Conservation (phyloP, 2,329 filamentous ascomycete genomes). For the Aspergillus felis region DNA sequence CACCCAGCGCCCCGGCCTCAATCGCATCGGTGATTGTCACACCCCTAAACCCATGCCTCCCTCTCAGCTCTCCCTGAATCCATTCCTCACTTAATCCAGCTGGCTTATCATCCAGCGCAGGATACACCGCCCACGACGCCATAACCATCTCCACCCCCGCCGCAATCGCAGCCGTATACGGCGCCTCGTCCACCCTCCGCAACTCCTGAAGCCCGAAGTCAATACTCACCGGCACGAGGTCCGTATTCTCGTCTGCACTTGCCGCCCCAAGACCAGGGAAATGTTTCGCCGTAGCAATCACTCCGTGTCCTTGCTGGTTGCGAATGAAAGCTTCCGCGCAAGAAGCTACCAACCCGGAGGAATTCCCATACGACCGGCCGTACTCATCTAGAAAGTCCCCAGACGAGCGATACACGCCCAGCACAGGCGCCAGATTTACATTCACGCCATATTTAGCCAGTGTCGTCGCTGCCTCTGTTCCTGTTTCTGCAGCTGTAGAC, state of each 20-base stretch:
- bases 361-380: conserved; percentile 25
- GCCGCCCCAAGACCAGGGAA: conserved; percentile 30
- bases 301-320: conserved; percentile 17
- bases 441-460: conserved; percentile 18
- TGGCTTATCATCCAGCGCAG: conserved; percentile 23
- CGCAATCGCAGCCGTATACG: conserved; percentile 21
- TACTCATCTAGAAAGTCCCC: conserved; percentile 25
- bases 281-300: conserved; percentile 28
- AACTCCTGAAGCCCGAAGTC: conserved; percentile 18
- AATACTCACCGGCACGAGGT: conserved; percentile 24
- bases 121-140: conserved; percentile 30
- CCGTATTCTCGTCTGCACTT: conserved; percentile 21
- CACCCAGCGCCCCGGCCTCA: conserved; percentile 21
- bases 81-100: conserved; percentile 23
- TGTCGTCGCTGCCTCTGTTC: conserved; percentile 18
- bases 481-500: conserved; percentile 17
- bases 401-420: conserved; percentile 25
- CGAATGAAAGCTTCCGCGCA: conserved; percentile 21
- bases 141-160: conserved; percentile 28
- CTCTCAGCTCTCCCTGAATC: conserved; percentile 23
- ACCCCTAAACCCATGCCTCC: conserved; percentile 22
- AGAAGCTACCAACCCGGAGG: conserved; percentile 14
- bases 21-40: conserved; percentile 31
- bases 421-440: conserved; percentile 24
- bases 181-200: conserved; percentile 21